Conservation (phyloP, 495 filamentous ascomycete species). For the Penicillium mononematosum region DNA sequence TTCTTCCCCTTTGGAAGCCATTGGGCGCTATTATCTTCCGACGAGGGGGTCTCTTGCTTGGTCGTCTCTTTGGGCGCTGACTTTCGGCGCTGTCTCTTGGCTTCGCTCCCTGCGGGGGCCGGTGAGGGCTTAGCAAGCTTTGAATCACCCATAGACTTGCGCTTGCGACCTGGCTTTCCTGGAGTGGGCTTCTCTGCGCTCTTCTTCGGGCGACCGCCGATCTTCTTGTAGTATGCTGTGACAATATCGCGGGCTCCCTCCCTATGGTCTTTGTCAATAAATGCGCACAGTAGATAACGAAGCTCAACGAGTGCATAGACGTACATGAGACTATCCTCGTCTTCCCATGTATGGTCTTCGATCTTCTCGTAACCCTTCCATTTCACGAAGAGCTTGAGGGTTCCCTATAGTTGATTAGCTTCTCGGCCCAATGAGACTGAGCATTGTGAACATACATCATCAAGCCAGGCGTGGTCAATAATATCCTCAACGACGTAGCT, state of each 20-base stretch:
- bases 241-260: slow-evolving; percentile 54
- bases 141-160: slow-evolving; percentile 38
- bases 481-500: slow-evolving; percentile 66
- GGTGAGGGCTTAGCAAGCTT: slow-evolving; percentile 28
- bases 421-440: neutral
- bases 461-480: slow-evolving; percentile 44
- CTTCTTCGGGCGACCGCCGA: slow-evolving; percentile 56
- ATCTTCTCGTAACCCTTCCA: slow-evolving; percentile 62
- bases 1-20: slow-evolving; percentile 53
- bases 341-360: slow-evolving; percentile 59
- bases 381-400: slow-evolving; percentile 54
- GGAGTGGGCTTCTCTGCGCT: slow-evolving; percentile 20
- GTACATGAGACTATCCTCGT: slow-evolving; percentile 55
- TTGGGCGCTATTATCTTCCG: slow-evolving; percentile 20
- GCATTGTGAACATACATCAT: slow-evolving; percentile 28
- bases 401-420: slow-evolving; percentile 36
- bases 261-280: slow-evolving; percentile 27
- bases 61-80: slow-evolving; percentile 22
- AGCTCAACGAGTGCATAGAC: neutral
- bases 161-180: slow-evolving; percentile 33
- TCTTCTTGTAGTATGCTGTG: slow-evolving; percentile 51
- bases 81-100: slow-evolving; percentile 25
- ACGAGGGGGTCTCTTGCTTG: neutral
- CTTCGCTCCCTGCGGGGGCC: slow-evolving; percentile 21
- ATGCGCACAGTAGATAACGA: slow-evolving; percentile 4